Evolutionary conservation across 306 rosid genomes (phyloP), one percentile per base, ranked within the genome.

Genomic region (Quercus bicolor): DNA sequence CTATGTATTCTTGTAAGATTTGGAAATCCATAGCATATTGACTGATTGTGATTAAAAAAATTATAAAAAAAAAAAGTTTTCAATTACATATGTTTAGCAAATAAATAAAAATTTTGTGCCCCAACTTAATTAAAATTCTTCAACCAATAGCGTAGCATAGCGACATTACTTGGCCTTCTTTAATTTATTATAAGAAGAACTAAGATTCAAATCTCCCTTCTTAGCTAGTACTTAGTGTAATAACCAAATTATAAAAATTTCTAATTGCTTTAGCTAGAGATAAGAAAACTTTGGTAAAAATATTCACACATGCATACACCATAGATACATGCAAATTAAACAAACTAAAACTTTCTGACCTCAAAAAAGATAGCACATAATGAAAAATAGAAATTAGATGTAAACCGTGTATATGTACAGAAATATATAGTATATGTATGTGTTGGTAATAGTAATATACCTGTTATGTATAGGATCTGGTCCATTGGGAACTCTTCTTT

Each of bases 401-500:
- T 16, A 1, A 19, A 33, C 34, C 11, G 9, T 19, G 51, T 48
- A 29, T 64, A 1, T 5, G 15, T 4, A 15, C 6, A 40, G 11
- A 40, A 40, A 40, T 40, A 40, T 40, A 40, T 8, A 40, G 12
- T 11, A 14, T 5, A 64, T 64, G 18, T 28, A 2, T 15, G 5
- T 61, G 37, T 10, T 61, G 9, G 15, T 10, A 48, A 13, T 48
- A 10, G 16, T 12, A 48, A 48, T 2, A 20, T 78, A 94, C 98
- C 98, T 94, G 94, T 94, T 94, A 75, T 94, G 98, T 79, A 94
- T 94, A 23, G 98, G 97, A 88, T 94, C 97, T 53, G 97, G 96
- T 33, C 98, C 98, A 74, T 92, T 92, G 24, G 98, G 97, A 75
- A 94, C 97, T 89, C 83, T 89, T 84, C 96, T 82, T 86, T 94